These are phyloP conservation scores for Plicaturopsis crispa DNA, from an alignment of 768 basidiomycete genomes.

Conservation along the genomic window DNA sequence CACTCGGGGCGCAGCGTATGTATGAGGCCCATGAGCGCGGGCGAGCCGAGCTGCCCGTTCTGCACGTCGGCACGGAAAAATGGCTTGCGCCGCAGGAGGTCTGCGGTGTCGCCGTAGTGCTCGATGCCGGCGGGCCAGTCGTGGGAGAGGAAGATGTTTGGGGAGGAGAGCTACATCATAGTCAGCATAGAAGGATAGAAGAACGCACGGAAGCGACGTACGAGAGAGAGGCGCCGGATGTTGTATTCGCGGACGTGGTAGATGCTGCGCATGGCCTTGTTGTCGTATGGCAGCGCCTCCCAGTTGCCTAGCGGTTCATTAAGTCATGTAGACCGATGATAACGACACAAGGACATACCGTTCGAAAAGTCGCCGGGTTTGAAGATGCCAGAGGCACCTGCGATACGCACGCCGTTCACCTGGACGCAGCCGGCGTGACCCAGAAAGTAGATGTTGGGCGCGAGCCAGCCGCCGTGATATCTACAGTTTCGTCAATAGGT, in stretches of 20 bases:
- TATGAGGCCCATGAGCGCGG: constrained; percentile 76
- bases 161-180: constrained; percentile 40
- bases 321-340: too few relatives aligned
- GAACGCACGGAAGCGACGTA: constrained; percentile 20
- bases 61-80: constrained; percentile 70
- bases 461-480: constrained; percentile 96
- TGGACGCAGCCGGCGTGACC: constrained; percentile 86
- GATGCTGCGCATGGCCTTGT: constrained; percentile 64
- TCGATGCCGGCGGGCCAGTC: constrained; percentile 93
- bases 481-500: constrained; percentile 27
- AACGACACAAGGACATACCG: constrained; percentile 37
- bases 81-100: constrained; percentile 66
- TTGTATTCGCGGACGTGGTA: constrained; percentile 91
- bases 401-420: constrained; percentile 82
- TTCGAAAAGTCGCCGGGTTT: constrained; percentile 65
- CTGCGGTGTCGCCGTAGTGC: constrained; percentile 62
- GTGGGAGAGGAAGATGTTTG: constrained; percentile 85
- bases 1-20: constrained; percentile 64
- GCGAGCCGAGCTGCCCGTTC: constrained; percentile 73
- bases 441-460: constrained; percentile 93
- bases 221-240: constrained; percentile 69
- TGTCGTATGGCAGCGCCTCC: constrained; percentile 79
- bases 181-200: not conserved
- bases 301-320: constrained; percentile 47
- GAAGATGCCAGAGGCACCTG: constrained; percentile 91